Evolutionary conservation across 257 asterid species (phyloP), one percentile per base, ranked within the genome.

Genomic region (Verbascum thapsus): DNA sequence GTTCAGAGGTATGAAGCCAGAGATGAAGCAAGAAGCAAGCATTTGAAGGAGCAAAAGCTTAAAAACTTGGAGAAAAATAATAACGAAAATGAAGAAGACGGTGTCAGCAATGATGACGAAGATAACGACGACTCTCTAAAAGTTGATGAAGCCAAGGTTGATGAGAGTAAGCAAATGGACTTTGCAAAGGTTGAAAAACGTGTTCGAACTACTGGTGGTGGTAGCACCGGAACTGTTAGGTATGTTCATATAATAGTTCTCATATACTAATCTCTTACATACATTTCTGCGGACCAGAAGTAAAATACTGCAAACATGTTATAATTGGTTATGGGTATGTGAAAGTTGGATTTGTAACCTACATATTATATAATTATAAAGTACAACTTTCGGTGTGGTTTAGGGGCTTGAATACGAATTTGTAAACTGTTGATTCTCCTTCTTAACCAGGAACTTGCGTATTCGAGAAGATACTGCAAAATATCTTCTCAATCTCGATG

Each of bases 121-220:
- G 78, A 84, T 54, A 91, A 91, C 16, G 91, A 84, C 51, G 97
- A 74, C 23, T 30, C 58, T 50, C 66, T 85, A 64, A 90, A 80
- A 76, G 79, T 94, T 43, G 99, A 90, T 62, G 99, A 94, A 82
- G 96, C 97, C 26, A 85, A 85, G 77, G 99, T 94, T 47, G 97
- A 89, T 58, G 99, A 94, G 83, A 90, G 97, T 87, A 87, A 94
- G 78, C 99, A 94, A 76, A 94, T 87, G 99, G 99, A 94, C 78
- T 94, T 90, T 34, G 96, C 99, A 1, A 90, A 94, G 89, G 97
- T 94, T 61, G 97, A 94, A 70, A 94, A 90, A 76, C 96, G 97
- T 87, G 97, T 94, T 57, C 95, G 99, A 8, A 94, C 99, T 34
- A 94, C 99, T n/a, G 99, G 97, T 73, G 99, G 99, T 79, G 99